These are phyloP conservation scores for Actinomortierella wolfii DNA, from an alignment of 371 early-diverging fungal genomes.

Conservation along the genomic window DNA sequence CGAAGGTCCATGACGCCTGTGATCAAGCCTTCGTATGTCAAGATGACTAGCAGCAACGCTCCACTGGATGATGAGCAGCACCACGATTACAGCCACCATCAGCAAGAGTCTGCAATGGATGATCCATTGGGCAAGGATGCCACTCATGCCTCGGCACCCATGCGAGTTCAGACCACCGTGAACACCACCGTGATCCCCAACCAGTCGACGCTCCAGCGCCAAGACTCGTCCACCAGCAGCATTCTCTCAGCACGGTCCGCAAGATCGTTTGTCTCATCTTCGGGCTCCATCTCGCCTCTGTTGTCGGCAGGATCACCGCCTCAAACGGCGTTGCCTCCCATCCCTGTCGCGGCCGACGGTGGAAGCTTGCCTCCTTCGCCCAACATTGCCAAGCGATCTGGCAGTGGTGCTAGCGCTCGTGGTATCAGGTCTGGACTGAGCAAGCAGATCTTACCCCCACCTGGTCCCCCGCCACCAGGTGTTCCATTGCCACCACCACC, in stretches of 20 bases:
- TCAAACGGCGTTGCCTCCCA: constrained; percentile 37
- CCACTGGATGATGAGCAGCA: background rate
- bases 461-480: constrained; percentile 18
- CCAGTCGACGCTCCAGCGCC: constrained; percentile 6
- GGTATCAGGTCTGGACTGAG: constrained; percentile 38
- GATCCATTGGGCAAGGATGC: background rate
- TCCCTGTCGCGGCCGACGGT: constrained; percentile 12
- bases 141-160: background rate
- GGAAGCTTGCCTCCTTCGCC: too few species aligned
- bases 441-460: constrained; percentile 34
- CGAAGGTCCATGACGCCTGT: background rate
- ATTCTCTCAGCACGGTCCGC: constrained; percentile 21
- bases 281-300: constrained; percentile 20
- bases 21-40: constrained; percentile 21
- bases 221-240: constrained; percentile 28
- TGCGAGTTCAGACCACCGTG: background rate
- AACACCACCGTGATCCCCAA: background rate
- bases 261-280: constrained; percentile 22
- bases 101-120: background rate
- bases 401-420: constrained; percentile 35
- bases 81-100: background rate
- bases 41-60: constrained; percentile 9
- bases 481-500: constrained; percentile 15
- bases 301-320: constrained; percentile 33
- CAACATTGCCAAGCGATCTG: constrained; percentile 27